Evolutionary conservation across 345 rosid genomes (phyloP), one percentile per base, ranked within the genome.

Genomic region (Brassica incana): DNA sequence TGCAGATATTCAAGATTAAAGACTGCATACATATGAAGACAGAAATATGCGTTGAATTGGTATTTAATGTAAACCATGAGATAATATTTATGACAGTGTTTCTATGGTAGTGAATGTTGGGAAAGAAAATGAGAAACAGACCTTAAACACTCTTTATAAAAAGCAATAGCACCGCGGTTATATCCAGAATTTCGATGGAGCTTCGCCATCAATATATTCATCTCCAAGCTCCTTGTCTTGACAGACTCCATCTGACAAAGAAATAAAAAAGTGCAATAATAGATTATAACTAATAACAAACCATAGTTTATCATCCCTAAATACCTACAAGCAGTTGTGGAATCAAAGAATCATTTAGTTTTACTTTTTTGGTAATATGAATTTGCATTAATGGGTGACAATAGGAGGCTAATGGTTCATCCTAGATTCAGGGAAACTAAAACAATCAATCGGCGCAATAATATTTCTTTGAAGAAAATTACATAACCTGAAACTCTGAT

Each of bases 81-180:
- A n/a, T n/a, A n/a, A n/a, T n/a, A n/a, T n/a, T 62, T 61, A 35
- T 45, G 81, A 73, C 32, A 77, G 30, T 67, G 64, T 36, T 72
- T 61, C 23, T 23, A 12, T 62, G 63, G 14, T 67, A 52, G 65
- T 65, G 32, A 48, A 74, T 33, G 70, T 15, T 25, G 8, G 54
- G 73, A 8, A 27, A 72, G 32, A 48, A 33, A 27, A 9, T 38
- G 3, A 56, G 35, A 43, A 40, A 40, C 77, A 79, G 74, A 93
- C 99, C 99, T 91, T 84, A 95, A 81, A 78, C 97, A 93, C 75
- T 95, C 97, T 85, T 89, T 91, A 73, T 90, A 95, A 85, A 91
- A 95, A 71, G 94, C 84, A 81, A 90, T 75, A 84, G 99, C 93
- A 62, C 91, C 89, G 75, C 99, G 98, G 74, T 83, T 87, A 63